Conservation (phyloP, 2,329 filamentous ascomycete species). For the Aulographum hederae region DNA sequence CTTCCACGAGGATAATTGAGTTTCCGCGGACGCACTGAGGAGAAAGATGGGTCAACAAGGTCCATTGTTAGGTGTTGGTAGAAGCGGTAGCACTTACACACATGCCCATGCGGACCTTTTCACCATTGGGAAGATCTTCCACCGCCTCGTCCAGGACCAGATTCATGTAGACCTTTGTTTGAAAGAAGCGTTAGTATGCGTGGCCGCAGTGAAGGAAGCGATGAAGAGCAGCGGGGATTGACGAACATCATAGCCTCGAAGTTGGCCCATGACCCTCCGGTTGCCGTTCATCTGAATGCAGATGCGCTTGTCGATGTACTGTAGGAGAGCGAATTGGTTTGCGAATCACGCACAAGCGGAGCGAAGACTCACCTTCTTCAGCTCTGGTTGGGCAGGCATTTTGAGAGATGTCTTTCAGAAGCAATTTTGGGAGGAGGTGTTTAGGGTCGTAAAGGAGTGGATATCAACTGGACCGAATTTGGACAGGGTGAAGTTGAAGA, state of each 20-base stretch:
- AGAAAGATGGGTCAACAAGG: no score
- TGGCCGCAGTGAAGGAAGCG: not conserved
- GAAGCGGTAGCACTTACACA: constrained; percentile 62
- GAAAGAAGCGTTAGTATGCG: not conserved
- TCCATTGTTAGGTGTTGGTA: no score
- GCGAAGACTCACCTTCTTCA: constrained; percentile 99
- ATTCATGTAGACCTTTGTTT: constrained; percentile 76
- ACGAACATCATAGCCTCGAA: constrained; percentile 88
- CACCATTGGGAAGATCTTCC: constrained; percentile 81
- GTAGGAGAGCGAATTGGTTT: constrained; percentile 6
- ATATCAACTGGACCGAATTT: no score
- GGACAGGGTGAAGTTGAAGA: no score
- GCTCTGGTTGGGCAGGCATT: constrained; percentile 96
- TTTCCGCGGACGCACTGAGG: constrained; percentile 94
- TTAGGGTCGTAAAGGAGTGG: no score
- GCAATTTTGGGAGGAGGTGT: not conserved
- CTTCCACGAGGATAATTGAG: constrained; percentile 96
- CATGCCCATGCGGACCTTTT: constrained; percentile 84
- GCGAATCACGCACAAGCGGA: constrained; percentile 13
- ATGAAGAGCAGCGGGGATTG: not conserved
- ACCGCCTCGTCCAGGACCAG: constrained; percentile 94
- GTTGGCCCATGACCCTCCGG: constrained; percentile 85
- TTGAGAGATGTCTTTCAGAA: constrained; percentile 20
- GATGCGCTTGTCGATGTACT: constrained; percentile 99
- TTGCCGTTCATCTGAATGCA: constrained; percentile 97